A percentile compares a stretch with the other conserved stretches of the same genome.
Conservation (phyloP, 2,329 filamentous ascomycete genomes). For the Xylariaceae sp. region DNA sequence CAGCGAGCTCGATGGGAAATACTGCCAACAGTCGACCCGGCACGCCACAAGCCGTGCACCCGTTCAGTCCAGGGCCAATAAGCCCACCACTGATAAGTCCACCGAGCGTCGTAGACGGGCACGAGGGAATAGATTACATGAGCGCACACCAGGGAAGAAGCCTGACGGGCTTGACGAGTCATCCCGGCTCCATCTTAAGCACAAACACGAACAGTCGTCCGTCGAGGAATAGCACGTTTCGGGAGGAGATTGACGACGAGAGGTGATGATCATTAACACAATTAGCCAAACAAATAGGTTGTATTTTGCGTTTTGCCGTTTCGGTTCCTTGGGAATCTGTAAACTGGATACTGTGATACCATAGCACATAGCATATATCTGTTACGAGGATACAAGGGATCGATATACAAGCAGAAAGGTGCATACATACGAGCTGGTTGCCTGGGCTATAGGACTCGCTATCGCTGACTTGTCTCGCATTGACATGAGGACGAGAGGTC, state of each 20-base stretch:
- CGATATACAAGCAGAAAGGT: no score
- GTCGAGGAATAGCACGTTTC: slow-evolving; percentile 25
- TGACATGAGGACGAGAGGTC: no score
- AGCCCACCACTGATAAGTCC: slow-evolving; percentile 20
- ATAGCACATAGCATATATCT: no score
- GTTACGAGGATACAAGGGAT: no score
- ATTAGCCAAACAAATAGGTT: no score
- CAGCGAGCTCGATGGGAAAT: slow-evolving; percentile 34
- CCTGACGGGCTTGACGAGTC: neutral
- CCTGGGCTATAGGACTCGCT: no score
- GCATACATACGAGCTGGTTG: no score
- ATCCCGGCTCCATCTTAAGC: neutral
- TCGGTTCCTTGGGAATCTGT: no score
- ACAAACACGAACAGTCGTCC: slow-evolving; percentile 5
- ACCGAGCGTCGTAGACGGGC: slow-evolving; percentile 11
- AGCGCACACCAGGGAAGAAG: slow-evolving; percentile 1
- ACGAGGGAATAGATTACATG: slow-evolving; percentile 15
- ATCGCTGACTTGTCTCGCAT: no score
- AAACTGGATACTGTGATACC: no score
- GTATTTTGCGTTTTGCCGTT: no score
- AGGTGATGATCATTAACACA: no score
- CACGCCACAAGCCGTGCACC: slow-evolving; percentile 7
- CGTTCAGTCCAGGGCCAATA: slow-evolving; percentile 1
- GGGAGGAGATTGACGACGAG: slow-evolving; percentile 1
- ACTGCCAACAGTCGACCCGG: slow-evolving; percentile 1